Evolutionary conservation across 2,329 filamentous ascomycete species (phyloP).

Genomic region (Coniosporium tulheliwenetii): DNA sequence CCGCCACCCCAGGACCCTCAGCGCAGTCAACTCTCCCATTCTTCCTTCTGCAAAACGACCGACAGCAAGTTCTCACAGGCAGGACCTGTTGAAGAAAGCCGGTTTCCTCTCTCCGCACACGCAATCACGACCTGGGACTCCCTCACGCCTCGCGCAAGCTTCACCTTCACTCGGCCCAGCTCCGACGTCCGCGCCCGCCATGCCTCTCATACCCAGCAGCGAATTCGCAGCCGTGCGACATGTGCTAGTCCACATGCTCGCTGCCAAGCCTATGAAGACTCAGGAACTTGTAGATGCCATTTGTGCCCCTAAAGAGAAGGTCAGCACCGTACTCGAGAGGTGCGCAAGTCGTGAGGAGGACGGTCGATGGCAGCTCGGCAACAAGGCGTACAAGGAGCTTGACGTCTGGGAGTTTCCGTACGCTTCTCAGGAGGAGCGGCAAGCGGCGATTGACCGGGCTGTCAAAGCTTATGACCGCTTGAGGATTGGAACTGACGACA

Average conservation of each 20-base stretch:
- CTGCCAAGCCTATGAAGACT: conserved; percentile 31
- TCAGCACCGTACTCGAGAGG: conserved; percentile 23
- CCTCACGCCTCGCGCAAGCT: conserved; percentile 21
- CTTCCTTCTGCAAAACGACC: too few relatives aligned
- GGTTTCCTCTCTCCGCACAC: too few relatives aligned
- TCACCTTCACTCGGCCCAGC: conserved; percentile 11
- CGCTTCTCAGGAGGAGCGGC: conserved; percentile 35
- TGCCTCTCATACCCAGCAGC: conserved; percentile 15
- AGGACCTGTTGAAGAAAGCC: too few relatives aligned
- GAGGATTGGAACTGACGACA: conserved; percentile 42
- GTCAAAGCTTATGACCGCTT: conserved; percentile 48
- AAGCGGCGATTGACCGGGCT: conserved; percentile 45
- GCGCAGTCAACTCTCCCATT: too few relatives aligned
- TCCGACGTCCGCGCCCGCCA: conserved; percentile 25
- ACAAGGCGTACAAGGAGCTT: conserved; percentile 44
- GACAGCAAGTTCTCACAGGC: too few relatives aligned
- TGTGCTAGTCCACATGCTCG: conserved; percentile 36
- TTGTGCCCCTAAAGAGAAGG: conserved; percentile 31
- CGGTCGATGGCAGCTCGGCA: conserved; percentile 34
- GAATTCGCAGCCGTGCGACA: conserved; percentile 19
- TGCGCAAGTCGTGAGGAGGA: conserved; percentile 1
- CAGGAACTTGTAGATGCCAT: conserved; percentile 32
- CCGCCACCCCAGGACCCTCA: too few relatives aligned
- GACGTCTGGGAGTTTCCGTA: conserved; percentile 48
- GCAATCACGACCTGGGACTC: conserved; percentile 9